Conservation (phyloP, 164 flowering plant species). For the Dillenia suffruticosa region DNA sequence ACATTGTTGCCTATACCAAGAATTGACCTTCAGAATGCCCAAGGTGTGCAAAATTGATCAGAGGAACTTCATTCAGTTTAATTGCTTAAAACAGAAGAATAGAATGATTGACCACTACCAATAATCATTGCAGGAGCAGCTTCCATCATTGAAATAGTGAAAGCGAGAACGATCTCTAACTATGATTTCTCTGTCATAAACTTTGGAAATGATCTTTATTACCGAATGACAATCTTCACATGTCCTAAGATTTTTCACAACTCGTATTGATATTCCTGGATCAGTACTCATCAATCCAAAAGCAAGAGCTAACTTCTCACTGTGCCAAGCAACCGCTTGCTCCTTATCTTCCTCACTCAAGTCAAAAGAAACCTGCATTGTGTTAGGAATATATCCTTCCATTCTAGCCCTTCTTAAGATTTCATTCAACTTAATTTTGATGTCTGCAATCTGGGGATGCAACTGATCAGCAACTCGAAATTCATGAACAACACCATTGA, state of each 20-base stretch:
- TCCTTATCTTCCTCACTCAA: conserved; percentile 48
- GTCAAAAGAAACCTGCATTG: conserved; percentile 40
- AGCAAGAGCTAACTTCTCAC: conserved; percentile 60
- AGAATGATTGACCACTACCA: conserved; percentile 22
- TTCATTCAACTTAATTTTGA: conserved; percentile 32
- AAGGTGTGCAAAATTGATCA: too few relatives aligned
- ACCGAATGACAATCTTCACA: conserved; percentile 54
- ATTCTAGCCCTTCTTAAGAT: conserved; percentile 21
- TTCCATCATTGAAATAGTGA: conserved; percentile 42
- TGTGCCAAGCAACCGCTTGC: conserved; percentile 44
- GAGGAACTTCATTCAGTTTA: too few relatives aligned
- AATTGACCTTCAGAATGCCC: too few relatives aligned
- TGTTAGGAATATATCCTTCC: conserved; percentile 33
- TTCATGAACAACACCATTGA: conserved; percentile 30
- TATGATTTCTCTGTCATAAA: conserved; percentile 41
- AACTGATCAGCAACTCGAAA: conserved; percentile 33
- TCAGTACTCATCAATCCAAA: conserved; percentile 44
- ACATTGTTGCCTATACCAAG: too few relatives aligned
- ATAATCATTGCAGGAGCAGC: conserved; percentile 44
- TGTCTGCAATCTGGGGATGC: conserved; percentile 26
- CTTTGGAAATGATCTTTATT: conserved; percentile 40
- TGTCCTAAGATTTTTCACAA: conserved; percentile 49
- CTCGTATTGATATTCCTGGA: conserved; percentile 32
- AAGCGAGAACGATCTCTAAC: conserved; percentile 50
- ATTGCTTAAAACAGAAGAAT: too few relatives aligned